Conservation (phyloP, 2,329 filamentous ascomycete species). For the Colletotrichum echinochloae region DNA sequence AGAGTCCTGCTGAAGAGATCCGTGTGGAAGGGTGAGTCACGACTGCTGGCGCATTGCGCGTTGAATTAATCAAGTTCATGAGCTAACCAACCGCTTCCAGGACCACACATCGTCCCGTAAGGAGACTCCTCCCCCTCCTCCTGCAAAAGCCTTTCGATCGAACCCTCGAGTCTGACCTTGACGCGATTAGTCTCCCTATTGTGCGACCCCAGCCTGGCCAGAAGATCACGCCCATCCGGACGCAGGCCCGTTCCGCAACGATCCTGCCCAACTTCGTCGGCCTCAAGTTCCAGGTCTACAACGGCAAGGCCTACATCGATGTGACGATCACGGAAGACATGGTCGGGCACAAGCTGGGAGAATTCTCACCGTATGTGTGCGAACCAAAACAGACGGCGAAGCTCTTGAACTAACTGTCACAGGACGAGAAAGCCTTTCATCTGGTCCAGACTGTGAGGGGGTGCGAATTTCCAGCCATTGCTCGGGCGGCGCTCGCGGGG, state of each 20-base stretch:
- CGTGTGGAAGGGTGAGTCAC: slow-evolving; percentile 83
- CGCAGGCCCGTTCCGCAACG: slow-evolving; percentile 87
- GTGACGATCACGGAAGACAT: slow-evolving; percentile 92
- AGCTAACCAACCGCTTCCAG: slow-evolving; percentile 46
- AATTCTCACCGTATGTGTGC: slow-evolving; percentile 83
- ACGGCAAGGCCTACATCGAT: slow-evolving; percentile 88
- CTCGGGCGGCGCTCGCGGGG: neutral
- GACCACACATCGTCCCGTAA: slow-evolving; percentile 67
- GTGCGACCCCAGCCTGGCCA: slow-evolving; percentile 70
- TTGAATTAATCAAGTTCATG: neutral
- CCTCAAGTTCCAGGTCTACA: slow-evolving; percentile 89
- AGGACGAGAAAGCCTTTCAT: slow-evolving; percentile 71
- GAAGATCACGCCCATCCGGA: slow-evolving; percentile 79
- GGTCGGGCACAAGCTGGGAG: slow-evolving; percentile 94
- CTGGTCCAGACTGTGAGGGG: slow-evolving; percentile 50
- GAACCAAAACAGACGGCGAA: neutral
- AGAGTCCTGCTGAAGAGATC: slow-evolving; percentile 78
- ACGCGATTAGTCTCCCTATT: slow-evolving; percentile 69
- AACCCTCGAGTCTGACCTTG: slow-evolving; percentile 43
- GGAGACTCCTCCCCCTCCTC: slow-evolving; percentile 41
- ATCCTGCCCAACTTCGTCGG: slow-evolving; percentile 95
- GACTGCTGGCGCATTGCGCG: neutral
- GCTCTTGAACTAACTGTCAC: slow-evolving; percentile 5
- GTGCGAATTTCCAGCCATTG: neutral
- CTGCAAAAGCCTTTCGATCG: slow-evolving; percentile 32